These are phyloP conservation scores for Lagenidium giganteum DNA, from an alignment of 352 stramenopile species.

Conservation along the genomic window DNA sequence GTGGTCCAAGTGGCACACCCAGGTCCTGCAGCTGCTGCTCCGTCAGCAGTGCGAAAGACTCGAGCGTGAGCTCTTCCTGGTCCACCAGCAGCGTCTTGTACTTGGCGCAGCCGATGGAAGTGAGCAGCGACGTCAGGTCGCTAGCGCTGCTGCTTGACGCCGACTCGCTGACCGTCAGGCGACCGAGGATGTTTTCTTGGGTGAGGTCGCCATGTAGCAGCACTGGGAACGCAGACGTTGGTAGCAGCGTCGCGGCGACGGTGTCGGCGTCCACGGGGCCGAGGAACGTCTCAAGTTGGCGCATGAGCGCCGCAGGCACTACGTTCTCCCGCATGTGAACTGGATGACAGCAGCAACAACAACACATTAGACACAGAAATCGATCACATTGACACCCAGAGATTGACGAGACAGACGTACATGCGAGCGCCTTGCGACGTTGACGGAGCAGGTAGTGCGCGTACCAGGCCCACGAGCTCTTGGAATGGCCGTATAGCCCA, in stretches of 20 bases:
- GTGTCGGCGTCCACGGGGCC: constrained; percentile 19
- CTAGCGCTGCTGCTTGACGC: constrained; percentile 22
- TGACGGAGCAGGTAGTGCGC: constrained; percentile 70
- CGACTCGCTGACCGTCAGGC: background rate
- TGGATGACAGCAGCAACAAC: constrained; percentile 21
- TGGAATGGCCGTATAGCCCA: constrained; percentile 60
- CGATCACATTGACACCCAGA: background rate
- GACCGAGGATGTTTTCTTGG: constrained; percentile 81
- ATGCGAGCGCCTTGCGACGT: constrained; percentile 52
- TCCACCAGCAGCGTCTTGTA: constrained; percentile 44
- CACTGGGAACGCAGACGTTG: constrained; percentile 30
- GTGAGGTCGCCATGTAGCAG: constrained; percentile 81
- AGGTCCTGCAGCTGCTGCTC: constrained; percentile 53
- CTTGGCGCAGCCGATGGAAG: constrained; percentile 41
- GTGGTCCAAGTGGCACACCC: constrained; percentile 52
- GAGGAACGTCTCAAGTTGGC: constrained; percentile 56
- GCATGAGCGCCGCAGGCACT: constrained; percentile 56
- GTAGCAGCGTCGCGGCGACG: constrained; percentile 36
- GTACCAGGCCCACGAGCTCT: constrained; percentile 76
- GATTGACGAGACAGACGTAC: constrained; percentile 29
- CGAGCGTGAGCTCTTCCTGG: constrained; percentile 52
- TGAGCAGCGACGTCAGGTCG: constrained; percentile 29
- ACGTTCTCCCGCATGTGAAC: constrained; percentile 51
- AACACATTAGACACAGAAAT: constrained; percentile 5
- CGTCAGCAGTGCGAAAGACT: constrained; percentile 32